Base-by-base conservation (phyloP, 495 filamentous ascomycete genomes). In the Massariosphaeria phaeospora region DNA sequence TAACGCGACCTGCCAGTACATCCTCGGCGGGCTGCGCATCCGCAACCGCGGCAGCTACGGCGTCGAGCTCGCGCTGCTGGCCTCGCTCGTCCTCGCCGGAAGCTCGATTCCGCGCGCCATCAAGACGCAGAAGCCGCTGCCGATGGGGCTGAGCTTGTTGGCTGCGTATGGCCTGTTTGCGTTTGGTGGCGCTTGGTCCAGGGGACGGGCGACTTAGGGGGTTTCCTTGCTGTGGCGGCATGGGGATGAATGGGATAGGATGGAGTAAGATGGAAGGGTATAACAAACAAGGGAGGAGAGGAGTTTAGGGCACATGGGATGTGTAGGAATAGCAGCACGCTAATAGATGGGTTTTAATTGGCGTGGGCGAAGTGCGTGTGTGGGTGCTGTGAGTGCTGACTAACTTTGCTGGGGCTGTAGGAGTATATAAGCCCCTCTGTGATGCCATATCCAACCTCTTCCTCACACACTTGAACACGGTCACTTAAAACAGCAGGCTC, bases 101-200 rank as follows among this genome's bases (percentile, higher is more conserved):
- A 81, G 82, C 30, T 85, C 85, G 5, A 78, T 96, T 44, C 93
- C 93, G 11, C 76, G 94, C 38, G 94, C 89, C 7, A 79, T 97
- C 48, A 83, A 80, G 70, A 78, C 82, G 42, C 57, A 60, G 60
- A 95, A 95, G 78, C 81, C 84, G 1, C 76, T 96, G 54, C 90
- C 90, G 11, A 70, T 82, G 43, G 79, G 80, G 17, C 69, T 96
- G 66, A 88, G 85, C 62, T 44, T 85, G 43, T 57, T 86, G 51
- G 82, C 83, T 4, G 40, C 74, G 23, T 79, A 75, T 64, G 84
- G 84, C 12, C 59, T 86, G 54, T 73, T 67, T 55, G 78, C 73
- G 11, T 87, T 83, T 62, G 83, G 83, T 33, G 73, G 70, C 63
- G 83, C 77, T 5, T 81, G 51, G 15, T 30, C 33, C 38, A 66